Conservation (phyloP, 2,329 filamentous ascomycete species). For the Rutstroemia sp. region DNA sequence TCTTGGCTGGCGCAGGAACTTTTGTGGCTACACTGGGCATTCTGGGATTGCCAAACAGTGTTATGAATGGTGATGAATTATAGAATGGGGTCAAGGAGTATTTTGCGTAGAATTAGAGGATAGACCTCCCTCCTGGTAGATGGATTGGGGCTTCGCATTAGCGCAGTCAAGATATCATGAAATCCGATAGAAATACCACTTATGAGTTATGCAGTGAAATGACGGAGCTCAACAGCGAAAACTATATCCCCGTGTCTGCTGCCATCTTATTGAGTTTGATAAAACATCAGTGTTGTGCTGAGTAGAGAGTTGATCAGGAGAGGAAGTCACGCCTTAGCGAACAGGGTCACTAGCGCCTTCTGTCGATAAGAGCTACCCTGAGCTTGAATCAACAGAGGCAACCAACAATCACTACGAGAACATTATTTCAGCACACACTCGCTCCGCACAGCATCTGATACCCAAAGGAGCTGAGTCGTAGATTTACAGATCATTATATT, state of each 20-base stretch:
- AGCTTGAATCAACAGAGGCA: slow-evolving; percentile 9
- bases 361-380: slow-evolving; percentile 11
- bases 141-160: no score
- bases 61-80: slow-evolving; percentile 7
- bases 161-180: no score
- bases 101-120: no score
- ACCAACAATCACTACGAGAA: not conserved
- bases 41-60: slow-evolving; percentile 36
- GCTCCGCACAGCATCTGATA: slow-evolving; percentile 8
- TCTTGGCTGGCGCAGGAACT: slow-evolving; percentile 47
- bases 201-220: not conserved
- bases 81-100: not conserved
- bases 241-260: no score
- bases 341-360: slow-evolving; percentile 7
- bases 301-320: not conserved
- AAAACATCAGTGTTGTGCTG: not conserved
- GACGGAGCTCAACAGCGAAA: not conserved
- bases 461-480: slow-evolving; percentile 6
- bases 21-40: slow-evolving; percentile 45
- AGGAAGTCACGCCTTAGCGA: slow-evolving; percentile 5
- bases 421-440: not conserved
- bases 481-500: not conserved
- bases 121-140: no score
- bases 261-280: no score
- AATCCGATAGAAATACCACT: no score